These are phyloP conservation scores for Cephaloascus fragrans DNA, from an alignment of 805 yeast species.

Conservation along the genomic window DNA sequence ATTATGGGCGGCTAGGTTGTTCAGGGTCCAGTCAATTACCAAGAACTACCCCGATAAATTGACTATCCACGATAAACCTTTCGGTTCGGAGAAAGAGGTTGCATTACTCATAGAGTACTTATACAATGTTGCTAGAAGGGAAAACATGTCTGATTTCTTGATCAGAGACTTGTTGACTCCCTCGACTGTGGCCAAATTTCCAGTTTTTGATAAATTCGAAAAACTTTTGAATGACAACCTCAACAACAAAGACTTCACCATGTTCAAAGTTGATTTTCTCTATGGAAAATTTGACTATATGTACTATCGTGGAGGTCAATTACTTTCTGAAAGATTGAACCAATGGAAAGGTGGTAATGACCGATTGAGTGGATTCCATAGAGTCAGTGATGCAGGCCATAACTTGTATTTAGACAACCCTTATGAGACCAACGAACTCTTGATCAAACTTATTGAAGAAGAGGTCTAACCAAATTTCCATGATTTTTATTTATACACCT, in stretches of 20 bases:
- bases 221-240: constrained; percentile 15
- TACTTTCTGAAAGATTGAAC: constrained; percentile 15
- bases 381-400: constrained; percentile 17
- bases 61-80: constrained; percentile 17
- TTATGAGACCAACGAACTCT: constrained; percentile 23
- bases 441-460: constrained; percentile 9
- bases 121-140: constrained; percentile 27
- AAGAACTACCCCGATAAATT: constrained; percentile 18
- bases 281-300: constrained; percentile 75
- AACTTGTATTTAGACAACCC: constrained; percentile 35
- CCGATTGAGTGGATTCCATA: not conserved
- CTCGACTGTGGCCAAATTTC: constrained; percentile 53
- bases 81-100: constrained; percentile 28
- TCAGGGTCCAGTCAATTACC: constrained; percentile 26
- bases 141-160: constrained; percentile 28
- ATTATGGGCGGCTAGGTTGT: constrained; percentile 30
- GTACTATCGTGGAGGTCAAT: constrained; percentile 46
- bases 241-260: not conserved
- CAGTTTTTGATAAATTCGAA: constrained; percentile 49
- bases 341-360: constrained; percentile 8
- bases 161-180: constrained; percentile 43
- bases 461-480: too few species aligned
- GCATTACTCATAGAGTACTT: constrained; percentile 26
- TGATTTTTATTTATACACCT: too few species aligned
- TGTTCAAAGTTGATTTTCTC: constrained; percentile 31